Evolutionary conservation across 371 early-diverging fungal genomes (phyloP).

Genomic region (Rozella allomycis): DNA sequence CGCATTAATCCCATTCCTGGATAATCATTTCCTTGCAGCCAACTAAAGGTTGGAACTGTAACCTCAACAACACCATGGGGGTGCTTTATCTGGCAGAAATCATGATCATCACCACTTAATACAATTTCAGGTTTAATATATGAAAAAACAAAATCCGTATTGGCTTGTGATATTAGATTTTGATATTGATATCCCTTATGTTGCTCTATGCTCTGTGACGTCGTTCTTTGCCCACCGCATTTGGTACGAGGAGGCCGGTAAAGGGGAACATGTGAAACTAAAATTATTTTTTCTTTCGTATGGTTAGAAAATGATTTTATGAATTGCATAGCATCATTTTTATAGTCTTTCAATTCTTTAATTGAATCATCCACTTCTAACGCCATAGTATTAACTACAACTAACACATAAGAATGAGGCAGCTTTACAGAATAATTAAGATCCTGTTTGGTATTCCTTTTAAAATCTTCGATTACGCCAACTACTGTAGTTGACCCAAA

Average conservation of each 20-base stretch:
- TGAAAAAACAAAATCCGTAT: conserved; percentile 33
- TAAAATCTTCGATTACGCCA: no score
- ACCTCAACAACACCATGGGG: conserved; percentile 7
- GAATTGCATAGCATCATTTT: no score
- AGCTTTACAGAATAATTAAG: no score
- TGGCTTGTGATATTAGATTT: conserved; percentile 36
- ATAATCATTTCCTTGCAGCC: conserved; percentile 29
- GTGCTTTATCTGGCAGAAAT: conserved; percentile 47
- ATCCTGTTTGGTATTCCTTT: no score
- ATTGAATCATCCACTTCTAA: no score
- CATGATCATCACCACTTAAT: conserved; percentile 82
- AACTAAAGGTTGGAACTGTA: conserved; percentile 31
- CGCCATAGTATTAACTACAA: no score
- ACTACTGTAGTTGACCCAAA: conserved; percentile 33
- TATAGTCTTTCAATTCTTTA: no score
- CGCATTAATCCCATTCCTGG: conserved; percentile 28
- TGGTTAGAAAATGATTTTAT: no score
- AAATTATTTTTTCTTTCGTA: conserved; percentile 15
- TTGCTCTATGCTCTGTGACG: conserved; percentile 16
- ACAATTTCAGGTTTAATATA: conserved; percentile 38
- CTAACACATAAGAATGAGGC: no score
- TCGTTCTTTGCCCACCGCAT: conserved; percentile 49
- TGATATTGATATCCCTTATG: conserved; percentile 57
- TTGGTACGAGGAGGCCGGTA: conserved; percentile 31
- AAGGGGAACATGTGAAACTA: conserved; percentile 61